Evolutionary conservation across 2,329 filamentous ascomycete species (phyloP).

Genomic region (Didymella arachidicola): DNA sequence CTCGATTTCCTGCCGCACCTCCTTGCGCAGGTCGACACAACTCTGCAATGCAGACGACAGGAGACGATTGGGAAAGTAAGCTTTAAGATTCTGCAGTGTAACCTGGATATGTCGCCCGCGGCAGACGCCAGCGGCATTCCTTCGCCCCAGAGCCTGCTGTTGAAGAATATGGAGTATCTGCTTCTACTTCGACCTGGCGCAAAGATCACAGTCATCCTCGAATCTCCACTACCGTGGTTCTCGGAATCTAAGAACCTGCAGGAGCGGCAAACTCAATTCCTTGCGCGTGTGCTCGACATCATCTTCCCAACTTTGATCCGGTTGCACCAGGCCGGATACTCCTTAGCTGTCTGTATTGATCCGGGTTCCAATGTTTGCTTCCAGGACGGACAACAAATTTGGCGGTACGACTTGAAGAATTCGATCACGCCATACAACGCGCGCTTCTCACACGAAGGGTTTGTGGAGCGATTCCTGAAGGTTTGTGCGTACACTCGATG

Average conservation of each 20-base stretch:
- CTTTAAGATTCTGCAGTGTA: conserved; percentile 17
- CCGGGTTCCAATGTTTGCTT: conserved; percentile 16
- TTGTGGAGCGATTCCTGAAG: conserved; percentile 13
- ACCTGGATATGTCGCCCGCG: conserved; percentile 15
- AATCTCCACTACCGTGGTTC: conserved; percentile 15
- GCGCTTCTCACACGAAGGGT: conserved; percentile 11
- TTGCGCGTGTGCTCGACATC: conserved; percentile 9
- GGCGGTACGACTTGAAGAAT: conserved; percentile 18
- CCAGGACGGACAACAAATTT: conserved; percentile 18
- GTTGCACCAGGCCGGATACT: conserved; percentile 7
- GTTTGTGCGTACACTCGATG: neutral
- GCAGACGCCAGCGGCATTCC: conserved; percentile 17
- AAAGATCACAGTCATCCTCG: conserved; percentile 10
- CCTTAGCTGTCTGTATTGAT: conserved; percentile 9
- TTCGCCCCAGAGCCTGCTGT: conserved; percentile 11
- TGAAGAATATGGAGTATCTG: conserved; percentile 20
- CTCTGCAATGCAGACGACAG: conserved; percentile 12
- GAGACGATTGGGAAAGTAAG: conserved; percentile 13
- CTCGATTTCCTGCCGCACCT: conserved; percentile 20
- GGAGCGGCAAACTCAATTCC: conserved; percentile 17
- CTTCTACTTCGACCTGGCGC: conserved; percentile 13
- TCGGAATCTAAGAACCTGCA: conserved; percentile 10
- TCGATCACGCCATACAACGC: conserved; percentile 19
- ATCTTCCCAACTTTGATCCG: conserved; percentile 13
- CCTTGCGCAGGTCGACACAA: conserved; percentile 15